These are phyloP conservation scores for Trapa incisa DNA, from an alignment of 345 rosid species.

Conservation along the genomic window DNA sequence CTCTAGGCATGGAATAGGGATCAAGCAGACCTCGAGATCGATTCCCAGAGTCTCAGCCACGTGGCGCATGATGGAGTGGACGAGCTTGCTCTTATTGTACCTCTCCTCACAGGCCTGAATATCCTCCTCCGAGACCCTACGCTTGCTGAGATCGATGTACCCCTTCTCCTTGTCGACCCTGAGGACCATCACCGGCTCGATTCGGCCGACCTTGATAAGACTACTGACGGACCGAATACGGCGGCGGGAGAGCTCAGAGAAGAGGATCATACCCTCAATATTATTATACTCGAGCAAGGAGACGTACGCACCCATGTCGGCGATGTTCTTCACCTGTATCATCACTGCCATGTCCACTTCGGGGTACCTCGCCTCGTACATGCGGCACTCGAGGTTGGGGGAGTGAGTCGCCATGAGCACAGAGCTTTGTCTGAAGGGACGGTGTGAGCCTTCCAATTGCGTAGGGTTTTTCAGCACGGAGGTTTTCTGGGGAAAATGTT, in stretches of 20 bases:
- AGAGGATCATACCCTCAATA: constrained; percentile 92
- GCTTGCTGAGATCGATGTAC: constrained; percentile 86
- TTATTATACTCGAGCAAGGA: constrained; percentile 93
- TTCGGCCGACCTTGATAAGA: constrained; percentile 86
- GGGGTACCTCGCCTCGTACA: constrained; percentile 89
- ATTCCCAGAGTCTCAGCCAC: constrained; percentile 79
- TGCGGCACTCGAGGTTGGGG: constrained; percentile 88
- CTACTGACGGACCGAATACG: constrained; percentile 95
- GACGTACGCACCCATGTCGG: constrained; percentile 97
- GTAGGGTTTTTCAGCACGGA: background rate
- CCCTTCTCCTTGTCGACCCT: constrained; percentile 97
- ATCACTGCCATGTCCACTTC: constrained; percentile 98
- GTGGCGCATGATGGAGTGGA: constrained; percentile 95
- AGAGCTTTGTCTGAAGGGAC: background rate
- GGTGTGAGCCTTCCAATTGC: background rate
- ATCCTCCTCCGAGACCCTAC: constrained; percentile 92
- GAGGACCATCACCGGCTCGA: constrained; percentile 96
- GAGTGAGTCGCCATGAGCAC: constrained; percentile 34
- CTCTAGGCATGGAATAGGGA: background rate
- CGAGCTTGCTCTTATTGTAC: constrained; percentile 97
- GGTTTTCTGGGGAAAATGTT: background rate
- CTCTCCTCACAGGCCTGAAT: constrained; percentile 91
- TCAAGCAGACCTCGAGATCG: constrained; percentile 66
- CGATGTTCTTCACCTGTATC: constrained; percentile 94
- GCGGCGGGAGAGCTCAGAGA: constrained; percentile 98